These are phyloP conservation scores for Pythium folliculosum DNA, from an alignment of 352 stramenopile species.

Conservation along the genomic window DNA sequence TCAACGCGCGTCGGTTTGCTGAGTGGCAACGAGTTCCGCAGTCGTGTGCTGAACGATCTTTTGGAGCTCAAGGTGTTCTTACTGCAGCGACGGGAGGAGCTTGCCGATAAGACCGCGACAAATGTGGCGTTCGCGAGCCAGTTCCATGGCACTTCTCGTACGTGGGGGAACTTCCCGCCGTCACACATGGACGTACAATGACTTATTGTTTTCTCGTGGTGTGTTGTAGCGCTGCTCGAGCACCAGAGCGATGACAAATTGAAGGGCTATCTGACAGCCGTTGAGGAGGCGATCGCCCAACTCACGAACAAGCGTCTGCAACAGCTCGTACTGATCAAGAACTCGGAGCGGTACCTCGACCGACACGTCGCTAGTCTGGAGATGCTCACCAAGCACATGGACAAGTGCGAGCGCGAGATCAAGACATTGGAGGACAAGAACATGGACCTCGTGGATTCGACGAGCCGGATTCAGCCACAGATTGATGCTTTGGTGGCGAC, in stretches of 20 bases:
- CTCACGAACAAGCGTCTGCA: conserved; percentile 72
- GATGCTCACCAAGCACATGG: conserved; percentile 71
- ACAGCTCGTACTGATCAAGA: conserved; percentile 75
- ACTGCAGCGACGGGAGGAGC: conserved; percentile 49
- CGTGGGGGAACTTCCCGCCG: not conserved
- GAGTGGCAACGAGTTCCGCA: conserved; percentile 57
- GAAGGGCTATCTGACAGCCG: conserved; percentile 40
- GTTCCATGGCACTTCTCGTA: conserved; percentile 67
- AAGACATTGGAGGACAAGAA: conserved; percentile 72
- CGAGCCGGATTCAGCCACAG: conserved; percentile 52
- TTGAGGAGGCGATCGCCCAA: conserved; percentile 44
- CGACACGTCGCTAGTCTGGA: conserved; percentile 68
- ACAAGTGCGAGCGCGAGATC: conserved; percentile 74
- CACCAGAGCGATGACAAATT: conserved; percentile 62
- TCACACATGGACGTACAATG: not conserved
- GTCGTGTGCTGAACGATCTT: conserved; percentile 68
- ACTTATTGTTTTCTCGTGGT: conserved; percentile 2
- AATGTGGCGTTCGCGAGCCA: conserved; percentile 75
- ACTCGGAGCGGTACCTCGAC: conserved; percentile 72
- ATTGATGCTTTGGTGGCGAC: conserved; percentile 46
- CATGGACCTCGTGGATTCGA: conserved; percentile 61
- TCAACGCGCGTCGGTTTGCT: conserved; percentile 53
- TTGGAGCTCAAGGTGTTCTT: conserved; percentile 75
- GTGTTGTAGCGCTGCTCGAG: conserved; percentile 48
- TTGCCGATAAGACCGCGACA: conserved; percentile 39